A percentile compares a stretch with the other conserved stretches of the same genome.
Conservation (phyloP, 352 stramenopile genomes). For the Globisporangium uncinulatum region DNA sequence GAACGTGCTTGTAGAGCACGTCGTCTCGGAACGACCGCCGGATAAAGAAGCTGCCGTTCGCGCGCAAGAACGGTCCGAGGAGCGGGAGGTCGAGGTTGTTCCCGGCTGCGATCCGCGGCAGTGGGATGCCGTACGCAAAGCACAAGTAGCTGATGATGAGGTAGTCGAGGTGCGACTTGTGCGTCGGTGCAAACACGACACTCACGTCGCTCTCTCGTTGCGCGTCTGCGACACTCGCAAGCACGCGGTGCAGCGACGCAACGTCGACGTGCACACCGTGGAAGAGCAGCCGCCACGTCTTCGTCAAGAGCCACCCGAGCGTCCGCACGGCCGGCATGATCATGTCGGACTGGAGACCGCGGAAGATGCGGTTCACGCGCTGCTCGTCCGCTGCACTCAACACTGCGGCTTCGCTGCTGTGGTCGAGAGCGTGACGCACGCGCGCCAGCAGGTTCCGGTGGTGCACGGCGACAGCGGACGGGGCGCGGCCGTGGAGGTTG, state of each 20-base stretch:
- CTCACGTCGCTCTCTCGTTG: constrained; percentile 38
- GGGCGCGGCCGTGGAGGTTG: constrained; percentile 42
- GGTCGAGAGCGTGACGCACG: constrained; percentile 17
- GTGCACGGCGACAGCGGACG: constrained; percentile 35
- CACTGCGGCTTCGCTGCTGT: not conserved
- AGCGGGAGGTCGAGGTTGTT: constrained; percentile 86
- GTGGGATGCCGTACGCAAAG: constrained; percentile 82
- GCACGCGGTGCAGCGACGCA: constrained; percentile 51
- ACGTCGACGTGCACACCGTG: constrained; percentile 65
- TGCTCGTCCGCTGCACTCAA: constrained; percentile 20
- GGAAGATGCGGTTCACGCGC: constrained; percentile 53
- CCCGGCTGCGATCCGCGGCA: constrained; percentile 79
- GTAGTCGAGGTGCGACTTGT: constrained; percentile 89
- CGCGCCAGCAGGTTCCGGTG: constrained; percentile 34
- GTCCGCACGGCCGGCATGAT: constrained; percentile 62
- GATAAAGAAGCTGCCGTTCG: constrained; percentile 89
- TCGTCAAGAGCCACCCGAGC: constrained; percentile 74
- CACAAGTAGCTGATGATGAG: constrained; percentile 89
- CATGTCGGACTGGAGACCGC: constrained; percentile 69
- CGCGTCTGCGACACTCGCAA: constrained; percentile 33
- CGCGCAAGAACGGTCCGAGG: constrained; percentile 74
- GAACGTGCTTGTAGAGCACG: constrained; percentile 75
- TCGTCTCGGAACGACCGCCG: constrained; percentile 73
- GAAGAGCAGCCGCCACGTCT: constrained; percentile 75
- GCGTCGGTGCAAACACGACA: constrained; percentile 82